Base-by-base conservation (phyloP, 2,329 filamentous ascomycete genomes). In the Diaporthe sp. region DNA sequence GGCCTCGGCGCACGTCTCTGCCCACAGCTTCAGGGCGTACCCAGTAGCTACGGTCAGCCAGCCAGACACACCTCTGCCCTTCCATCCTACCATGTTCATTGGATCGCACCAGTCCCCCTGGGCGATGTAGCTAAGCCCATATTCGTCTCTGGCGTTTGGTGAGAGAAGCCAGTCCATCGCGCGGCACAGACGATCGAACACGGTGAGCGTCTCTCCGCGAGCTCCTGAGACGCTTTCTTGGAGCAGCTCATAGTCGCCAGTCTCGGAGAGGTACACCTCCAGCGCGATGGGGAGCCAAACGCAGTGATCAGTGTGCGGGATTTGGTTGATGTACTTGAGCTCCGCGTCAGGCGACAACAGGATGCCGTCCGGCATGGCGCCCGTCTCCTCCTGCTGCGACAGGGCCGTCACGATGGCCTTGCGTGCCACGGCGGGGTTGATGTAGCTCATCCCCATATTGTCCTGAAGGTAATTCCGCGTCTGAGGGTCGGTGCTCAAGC, bases 41-140 rank as follows among this genome's bases (percentile, higher is more conserved):
- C 83, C 89, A 0, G 89, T 90, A 8, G 89, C 89, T 2, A 91
- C 83, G 0, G 89, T 91, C 46, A 91, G 85, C 89, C 89, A 91
- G 28, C 88, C 89, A 0, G 89, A 91, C 1, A 91, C 89, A 34
- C 89, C 89, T 72, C 86, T 85, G 53, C 89, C 89, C 80, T 90
- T 90, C 79, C 88, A 89, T 5, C 89, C 89, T n/a, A 90, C 89
- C 89, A 91, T 91, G 81, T 91, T 91, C 87, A 91, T 89, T 4
- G 89, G 89, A 76, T 91, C 89, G 78, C 89, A 91, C 89, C 89
- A 91, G 80, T 91, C 89, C 49, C 89, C 89, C 80, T 90, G 89
- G 0, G 88, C 88, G 77, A 91, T 90, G 82, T 87, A 91, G 79
- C 87, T 90, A 9, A 91, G 84, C 0, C 89, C 89, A 4, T 88